These are phyloP conservation scores for Neurospora pannonica DNA, from an alignment of 495 filamentous ascomycete genomes.

Conservation along the genomic window DNA sequence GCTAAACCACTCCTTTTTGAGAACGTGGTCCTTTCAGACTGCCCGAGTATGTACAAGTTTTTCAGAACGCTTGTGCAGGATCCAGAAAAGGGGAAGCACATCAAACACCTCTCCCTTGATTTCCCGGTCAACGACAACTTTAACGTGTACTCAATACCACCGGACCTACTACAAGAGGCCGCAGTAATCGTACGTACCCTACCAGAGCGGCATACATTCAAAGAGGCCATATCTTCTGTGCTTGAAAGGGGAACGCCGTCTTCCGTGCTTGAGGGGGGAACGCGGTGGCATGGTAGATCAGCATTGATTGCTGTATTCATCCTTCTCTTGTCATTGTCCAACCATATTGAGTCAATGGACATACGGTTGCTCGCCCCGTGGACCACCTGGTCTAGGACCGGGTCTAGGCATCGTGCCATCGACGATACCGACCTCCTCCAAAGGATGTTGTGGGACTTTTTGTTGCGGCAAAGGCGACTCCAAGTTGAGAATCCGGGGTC, in stretches of 20 bases:
- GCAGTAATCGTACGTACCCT: neutral
- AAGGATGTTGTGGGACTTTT: neutral
- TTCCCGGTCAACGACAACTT: neutral
- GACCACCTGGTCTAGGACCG: too few relatives aligned
- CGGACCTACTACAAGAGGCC: neutral
- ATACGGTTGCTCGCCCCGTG: neutral
- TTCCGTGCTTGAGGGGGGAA: neutral
- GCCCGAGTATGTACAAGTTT: neutral
- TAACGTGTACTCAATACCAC: neutral
- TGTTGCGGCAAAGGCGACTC: neutral
- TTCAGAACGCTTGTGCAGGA: neutral
- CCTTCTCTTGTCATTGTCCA: neutral
- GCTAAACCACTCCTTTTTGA: neutral
- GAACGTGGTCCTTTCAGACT: neutral
- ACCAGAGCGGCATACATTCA: neutral
- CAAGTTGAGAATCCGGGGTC: neutral
- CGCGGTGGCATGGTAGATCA: neutral
- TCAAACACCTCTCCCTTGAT: neutral
- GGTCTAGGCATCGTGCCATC: too few relatives aligned
- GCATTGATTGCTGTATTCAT: neutral
- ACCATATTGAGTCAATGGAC: neutral
- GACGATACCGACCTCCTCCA: too few relatives aligned
- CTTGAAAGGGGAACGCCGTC: neutral
- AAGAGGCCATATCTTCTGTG: neutral
- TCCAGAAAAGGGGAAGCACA: neutral